Conservation (phyloP, 2,329 filamentous ascomycete genomes). For the Parastagonospora avenae region DNA sequence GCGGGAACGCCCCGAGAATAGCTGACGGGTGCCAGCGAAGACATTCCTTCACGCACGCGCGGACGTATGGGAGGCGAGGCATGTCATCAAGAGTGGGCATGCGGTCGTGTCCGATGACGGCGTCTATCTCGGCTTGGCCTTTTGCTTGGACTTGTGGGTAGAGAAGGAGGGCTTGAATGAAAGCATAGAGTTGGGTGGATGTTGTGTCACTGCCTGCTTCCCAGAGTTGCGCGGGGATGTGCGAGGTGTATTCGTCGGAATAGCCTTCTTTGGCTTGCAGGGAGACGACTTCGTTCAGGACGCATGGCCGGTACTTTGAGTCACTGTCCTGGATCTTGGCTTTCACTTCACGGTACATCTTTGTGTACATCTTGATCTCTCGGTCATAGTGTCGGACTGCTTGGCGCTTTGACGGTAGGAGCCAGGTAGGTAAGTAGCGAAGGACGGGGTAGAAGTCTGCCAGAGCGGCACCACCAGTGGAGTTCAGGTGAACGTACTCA, state of each 20-base stretch:
- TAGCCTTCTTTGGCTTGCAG: constrained; percentile 9
- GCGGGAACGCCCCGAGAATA: constrained; percentile 55
- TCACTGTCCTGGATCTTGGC: neutral
- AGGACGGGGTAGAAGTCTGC: constrained; percentile 54
- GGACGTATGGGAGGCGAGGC: constrained; percentile 56
- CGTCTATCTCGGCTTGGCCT: constrained; percentile 53
- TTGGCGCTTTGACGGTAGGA: constrained; percentile 38
- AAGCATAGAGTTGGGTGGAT: constrained; percentile 8
- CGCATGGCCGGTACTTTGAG: constrained; percentile 8
- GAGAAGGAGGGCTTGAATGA: constrained; percentile 52
- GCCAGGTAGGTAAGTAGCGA: constrained; percentile 36
- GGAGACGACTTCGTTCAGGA: constrained; percentile 11
- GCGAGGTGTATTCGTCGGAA: constrained; percentile 13
- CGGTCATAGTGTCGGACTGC: constrained; percentile 48
- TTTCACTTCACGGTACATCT: constrained; percentile 11
- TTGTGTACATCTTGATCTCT: constrained; percentile 41
- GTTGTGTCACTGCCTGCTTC: constrained; percentile 25
- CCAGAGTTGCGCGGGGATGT: constrained; percentile 14
- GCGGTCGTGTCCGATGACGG: constrained; percentile 48
- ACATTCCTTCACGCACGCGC: constrained; percentile 61
- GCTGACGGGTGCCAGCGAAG: constrained; percentile 62
- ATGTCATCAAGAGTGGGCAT: constrained; percentile 28
- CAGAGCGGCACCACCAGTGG: constrained; percentile 49
- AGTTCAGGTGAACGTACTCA: constrained; percentile 51
- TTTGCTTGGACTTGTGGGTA: constrained; percentile 53